Conservation (phyloP, 495 filamentous ascomycete genomes). For the Xylaria scruposa region DNA sequence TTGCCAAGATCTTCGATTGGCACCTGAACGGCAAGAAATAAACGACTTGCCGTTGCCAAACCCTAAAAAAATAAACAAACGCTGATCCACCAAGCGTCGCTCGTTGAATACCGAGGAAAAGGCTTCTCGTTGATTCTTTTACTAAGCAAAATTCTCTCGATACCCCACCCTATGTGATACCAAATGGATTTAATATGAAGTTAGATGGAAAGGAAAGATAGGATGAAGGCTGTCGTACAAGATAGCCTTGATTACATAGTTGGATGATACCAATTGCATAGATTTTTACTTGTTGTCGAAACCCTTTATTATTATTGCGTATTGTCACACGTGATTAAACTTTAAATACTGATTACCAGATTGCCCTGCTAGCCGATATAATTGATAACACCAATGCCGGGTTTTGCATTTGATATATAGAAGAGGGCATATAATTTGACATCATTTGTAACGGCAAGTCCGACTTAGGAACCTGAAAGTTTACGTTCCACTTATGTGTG, state of each 20-base stretch:
- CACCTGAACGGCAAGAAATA: slow-evolving; percentile 66
- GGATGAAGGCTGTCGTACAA: slow-evolving; percentile 17
- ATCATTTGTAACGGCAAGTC: too few relatives aligned
- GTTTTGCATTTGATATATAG: slow-evolving; percentile 44
- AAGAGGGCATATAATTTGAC: too few relatives aligned
- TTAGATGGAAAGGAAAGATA: slow-evolving; percentile 13
- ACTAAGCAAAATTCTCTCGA: slow-evolving; percentile 20
- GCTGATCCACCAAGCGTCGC: not conserved
- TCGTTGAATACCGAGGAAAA: slow-evolving; percentile 23
- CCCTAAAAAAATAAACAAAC: not conserved
- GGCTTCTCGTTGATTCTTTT: slow-evolving; percentile 14
- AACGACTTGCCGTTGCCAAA: not conserved
- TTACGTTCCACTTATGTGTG: too few relatives aligned
- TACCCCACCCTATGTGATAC: slow-evolving; percentile 27
- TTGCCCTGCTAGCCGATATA: not conserved
- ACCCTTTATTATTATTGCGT: not conserved
- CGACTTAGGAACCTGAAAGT: too few relatives aligned
- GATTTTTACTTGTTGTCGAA: slow-evolving; percentile 20
- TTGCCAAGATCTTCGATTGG: slow-evolving; percentile 85
- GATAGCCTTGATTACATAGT: slow-evolving; percentile 22
- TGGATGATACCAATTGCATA: slow-evolving; percentile 32
- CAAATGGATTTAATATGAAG: slow-evolving; percentile 23
- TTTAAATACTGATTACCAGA: not conserved
- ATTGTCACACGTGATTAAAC: not conserved
- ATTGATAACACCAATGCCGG: not conserved